Evolutionary conservation across 228 moss, liverwort and hornwort species (phyloP), one percentile per base, ranked within the genome.

Genomic region (Sphagnum magellanicum): DNA sequence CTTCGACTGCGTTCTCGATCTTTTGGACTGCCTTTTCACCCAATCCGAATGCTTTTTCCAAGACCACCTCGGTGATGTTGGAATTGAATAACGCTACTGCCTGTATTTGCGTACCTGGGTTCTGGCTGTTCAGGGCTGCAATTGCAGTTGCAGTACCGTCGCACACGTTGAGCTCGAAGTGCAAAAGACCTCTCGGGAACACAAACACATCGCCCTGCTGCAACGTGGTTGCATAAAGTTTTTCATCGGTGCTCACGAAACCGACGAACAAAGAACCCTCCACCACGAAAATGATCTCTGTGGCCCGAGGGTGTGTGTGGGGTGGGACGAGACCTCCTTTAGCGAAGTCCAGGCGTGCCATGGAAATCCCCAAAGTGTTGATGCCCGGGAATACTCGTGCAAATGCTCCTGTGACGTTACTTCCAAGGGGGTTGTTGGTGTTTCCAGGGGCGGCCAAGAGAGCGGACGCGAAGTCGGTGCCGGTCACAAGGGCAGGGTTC

Each of bases 261-360:
- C 83, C 83, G 0, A 80, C 83, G 71, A 47, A 79, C 0, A 83
- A 50, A 0, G 48, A 16, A 10, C 86, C 86, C 6, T 86, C 61
- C 60, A 17, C 77, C 15, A 85, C 79, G 0, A 73, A 82, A 63
- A 85, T 74, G 0, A 79, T 77, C 69, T 85, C 85, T 0, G 82
- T 65, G 0, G 85, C 85, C 11, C 79, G n/a, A 5, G 85, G 85
- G 2, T 85, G 85, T 0, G 79, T 64, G 51, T 85, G 85, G 0
- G 73, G 85, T 0, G 85, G 85, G 50, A 85, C 77, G 67, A 85
- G 81, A 0, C 85, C 85, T 0, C 85, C 85, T 0, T 74, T 58
- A 6, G 68, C 82, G 0, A 85, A 71, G 71, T 85, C 85, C 12
- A 85, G 71, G 4, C 82, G 68, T 66, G 82, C 82, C 8, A 81